phyloP scores from a whole-genome alignment of 2,329 filamentous ascomycete species.

The Colletotrichum lindemuthianum region DNA sequence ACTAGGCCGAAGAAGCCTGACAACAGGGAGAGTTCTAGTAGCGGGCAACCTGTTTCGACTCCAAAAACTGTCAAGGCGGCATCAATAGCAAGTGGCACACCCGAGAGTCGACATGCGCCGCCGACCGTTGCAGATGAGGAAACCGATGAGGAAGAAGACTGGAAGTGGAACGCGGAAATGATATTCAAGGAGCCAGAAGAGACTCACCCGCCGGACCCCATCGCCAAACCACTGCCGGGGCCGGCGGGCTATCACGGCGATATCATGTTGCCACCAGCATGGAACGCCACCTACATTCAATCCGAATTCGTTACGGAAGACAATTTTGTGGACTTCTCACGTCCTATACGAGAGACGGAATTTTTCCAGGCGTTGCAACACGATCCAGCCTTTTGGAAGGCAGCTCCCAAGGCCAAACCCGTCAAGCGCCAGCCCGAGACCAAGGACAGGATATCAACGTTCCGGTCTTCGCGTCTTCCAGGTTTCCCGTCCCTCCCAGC shows the following conservation, averaged over 20 bases:
- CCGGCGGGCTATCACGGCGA: conserved; percentile 53
- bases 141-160: conserved; percentile 44
- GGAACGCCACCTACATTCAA: conserved; percentile 54
- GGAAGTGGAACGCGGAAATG: conserved; percentile 50
- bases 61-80: conserved; percentile 4
- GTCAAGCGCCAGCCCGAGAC: conserved; percentile 10
- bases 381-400: conserved; percentile 54
- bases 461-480: conserved; percentile 30
- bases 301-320: conserved; percentile 56
- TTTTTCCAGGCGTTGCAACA: conserved; percentile 52
- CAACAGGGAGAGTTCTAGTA: conserved; percentile 8
- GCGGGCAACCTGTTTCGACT: background rate
- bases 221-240: conserved; percentile 54
- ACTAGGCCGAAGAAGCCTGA: conserved; percentile 3
- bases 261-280: conserved; percentile 56
- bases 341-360: conserved; percentile 51
- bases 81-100: conserved; percentile 8
- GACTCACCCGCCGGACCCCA: conserved; percentile 54
- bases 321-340: conserved; percentile 54
- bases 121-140: conserved; percentile 9
- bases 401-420: conserved; percentile 1
- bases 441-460: conserved; percentile 16
- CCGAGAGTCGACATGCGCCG: conserved; percentile 4
- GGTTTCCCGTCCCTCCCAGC: conserved; percentile 31
- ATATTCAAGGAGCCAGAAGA: conserved; percentile 51